Percentiles rank a stretch among this genome's conserved stretches.
phyloP scores from a whole-genome alignment of 768 basidiomycete species.

The Candolleomyces aberdarensis region DNA sequence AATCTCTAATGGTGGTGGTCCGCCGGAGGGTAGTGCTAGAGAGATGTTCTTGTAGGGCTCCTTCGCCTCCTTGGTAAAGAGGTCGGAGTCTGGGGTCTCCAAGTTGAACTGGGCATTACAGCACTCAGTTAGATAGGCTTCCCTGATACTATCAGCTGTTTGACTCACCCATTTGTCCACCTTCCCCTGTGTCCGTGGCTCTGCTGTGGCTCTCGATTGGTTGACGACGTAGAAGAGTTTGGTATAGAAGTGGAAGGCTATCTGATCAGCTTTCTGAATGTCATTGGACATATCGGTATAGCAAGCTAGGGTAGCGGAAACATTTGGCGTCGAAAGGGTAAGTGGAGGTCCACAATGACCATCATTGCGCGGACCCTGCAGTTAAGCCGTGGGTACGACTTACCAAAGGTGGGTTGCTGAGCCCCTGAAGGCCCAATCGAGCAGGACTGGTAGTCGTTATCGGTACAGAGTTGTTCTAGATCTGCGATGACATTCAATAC shows the following conservation, averaged over 20 bases:
- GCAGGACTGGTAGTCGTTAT: too few relatives aligned
- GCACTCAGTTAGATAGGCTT: not conserved
- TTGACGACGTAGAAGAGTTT: conserved; percentile 77
- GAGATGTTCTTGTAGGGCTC: conserved; percentile 29
- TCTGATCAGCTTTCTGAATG: conserved; percentile 75
- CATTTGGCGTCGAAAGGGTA: too few relatives aligned
- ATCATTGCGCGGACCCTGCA: too few relatives aligned
- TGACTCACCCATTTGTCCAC: conserved; percentile 78
- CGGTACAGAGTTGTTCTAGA: too few relatives aligned
- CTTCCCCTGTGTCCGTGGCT: conserved; percentile 41
- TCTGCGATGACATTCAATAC: too few relatives aligned
- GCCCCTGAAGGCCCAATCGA: too few relatives aligned
- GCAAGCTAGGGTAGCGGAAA: not conserved
- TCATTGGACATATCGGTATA: conserved; percentile 35
- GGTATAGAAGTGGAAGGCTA: conserved; percentile 78
- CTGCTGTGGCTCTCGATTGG: conserved; percentile 65
- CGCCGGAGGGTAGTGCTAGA: conserved; percentile 25
- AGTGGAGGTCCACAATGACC: too few relatives aligned
- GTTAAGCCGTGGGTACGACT: too few relatives aligned
- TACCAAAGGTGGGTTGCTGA: too few relatives aligned
- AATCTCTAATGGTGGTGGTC: conserved; percentile 50
- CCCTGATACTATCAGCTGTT: not conserved
- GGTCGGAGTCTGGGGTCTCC: conserved; percentile 15
- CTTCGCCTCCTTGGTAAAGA: conserved; percentile 10
- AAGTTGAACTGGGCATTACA: conserved; percentile 10